Base-by-base conservation (phyloP, 306 rosid genomes). In the Vachellia collinsii region DNA sequence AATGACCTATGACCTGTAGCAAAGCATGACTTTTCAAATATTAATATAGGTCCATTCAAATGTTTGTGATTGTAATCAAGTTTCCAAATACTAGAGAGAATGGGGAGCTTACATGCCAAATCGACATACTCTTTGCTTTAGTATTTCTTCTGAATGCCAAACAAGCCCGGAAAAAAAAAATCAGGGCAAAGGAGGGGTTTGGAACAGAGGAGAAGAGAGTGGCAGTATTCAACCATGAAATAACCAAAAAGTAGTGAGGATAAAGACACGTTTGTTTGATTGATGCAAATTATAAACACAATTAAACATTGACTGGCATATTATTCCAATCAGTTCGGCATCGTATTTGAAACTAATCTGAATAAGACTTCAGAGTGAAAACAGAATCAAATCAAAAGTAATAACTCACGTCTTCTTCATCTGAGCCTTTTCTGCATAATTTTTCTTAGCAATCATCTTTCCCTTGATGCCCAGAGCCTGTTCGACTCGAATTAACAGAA, bases 391-490 rank as follows among this genome's bases (percentile, higher is more conserved):
- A 10, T 54, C 23, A 13, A 5, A 29, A 29, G 13, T 22, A 44
- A 29, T 46, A 16, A 77, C 94, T 89, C 83, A 91, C 94, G 94
- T 91, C 82, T 83, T 88, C 88, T 89, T 91, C 92, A 89, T 87
- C 74, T 62, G 81, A 80, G 91, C 92, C 81, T 91, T 91, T 79
- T 89, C 94, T 1, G 88, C 90, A 72, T 89, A 91, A 19, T 88
- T 87, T 68, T 87, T 89, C 91, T 91, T 91, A 11, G 94, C 88
- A 73, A 91, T 80, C 90, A 87, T 85, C 88, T 91, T 91, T 2
- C 92, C 92, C 85, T 91, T 91, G 34, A 89, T 89, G 81, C 92
- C 94, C 81, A 91, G 50, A 34, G 91, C 74, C 94, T 91, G 81
- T 79, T 78, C 34, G 51, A 77, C 68, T 13, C 63, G 16, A 48